phyloP scores from a whole-genome alignment of 202 grass and related monocot genomes.

The Carex sylvatica region DNA sequence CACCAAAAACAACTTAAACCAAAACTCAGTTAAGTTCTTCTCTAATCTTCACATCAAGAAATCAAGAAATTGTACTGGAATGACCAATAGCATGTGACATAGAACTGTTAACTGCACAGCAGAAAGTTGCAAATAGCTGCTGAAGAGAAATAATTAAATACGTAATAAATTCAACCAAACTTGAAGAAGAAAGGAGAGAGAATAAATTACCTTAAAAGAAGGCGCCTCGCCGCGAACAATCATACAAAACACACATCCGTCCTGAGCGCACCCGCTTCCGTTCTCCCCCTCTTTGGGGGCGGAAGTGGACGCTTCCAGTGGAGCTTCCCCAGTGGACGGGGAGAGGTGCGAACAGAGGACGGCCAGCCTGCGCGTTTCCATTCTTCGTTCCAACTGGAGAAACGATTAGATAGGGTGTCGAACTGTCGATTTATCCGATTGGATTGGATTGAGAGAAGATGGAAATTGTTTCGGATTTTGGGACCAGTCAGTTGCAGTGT shows the following conservation, averaged over 20 bases:
- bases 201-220: constrained; percentile 49
- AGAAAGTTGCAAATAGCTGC: neutral
- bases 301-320: constrained; percentile 17
- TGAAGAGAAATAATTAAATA: neutral
- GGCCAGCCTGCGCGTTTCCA: constrained; percentile 36
- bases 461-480: neutral
- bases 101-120: neutral
- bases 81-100: neutral
- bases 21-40: neutral
- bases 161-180: neutral
- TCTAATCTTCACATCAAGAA: neutral
- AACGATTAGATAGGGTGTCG: neutral
- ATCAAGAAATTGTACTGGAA: neutral
- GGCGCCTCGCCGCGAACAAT: constrained; percentile 50
- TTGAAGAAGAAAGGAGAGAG: neutral
- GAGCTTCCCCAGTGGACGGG: constrained; percentile 1
- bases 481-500: neutral
- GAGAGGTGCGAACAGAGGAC: constrained; percentile 59
- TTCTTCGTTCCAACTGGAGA: neutral
- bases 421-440: neutral
- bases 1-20: neutral
- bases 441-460: neutral
- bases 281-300: constrained; percentile 3
- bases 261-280: constrained; percentile 10
- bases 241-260: constrained; percentile 58